These are phyloP conservation scores for Globisporangium barbulae DNA, from an alignment of 352 stramenopile genomes.

Conservation along the genomic window DNA sequence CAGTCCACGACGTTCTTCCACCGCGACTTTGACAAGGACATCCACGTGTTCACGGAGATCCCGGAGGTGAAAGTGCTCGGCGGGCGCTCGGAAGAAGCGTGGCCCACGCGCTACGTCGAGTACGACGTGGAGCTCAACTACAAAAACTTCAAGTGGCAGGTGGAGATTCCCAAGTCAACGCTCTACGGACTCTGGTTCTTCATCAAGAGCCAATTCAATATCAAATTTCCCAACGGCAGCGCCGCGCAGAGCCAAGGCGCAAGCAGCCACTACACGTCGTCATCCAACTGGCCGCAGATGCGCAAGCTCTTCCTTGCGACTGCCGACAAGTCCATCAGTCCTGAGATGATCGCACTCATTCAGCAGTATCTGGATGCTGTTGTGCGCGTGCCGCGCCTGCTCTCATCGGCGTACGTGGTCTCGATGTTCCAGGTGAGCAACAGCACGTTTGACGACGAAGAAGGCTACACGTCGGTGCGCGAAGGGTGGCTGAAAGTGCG, in stretches of 20 bases:
- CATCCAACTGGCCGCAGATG: constrained; percentile 56
- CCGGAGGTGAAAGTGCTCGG: constrained; percentile 56
- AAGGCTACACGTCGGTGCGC: constrained; percentile 70
- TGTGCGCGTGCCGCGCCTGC: constrained; percentile 55
- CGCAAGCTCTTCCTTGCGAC: constrained; percentile 80
- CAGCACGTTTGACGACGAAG: constrained; percentile 82
- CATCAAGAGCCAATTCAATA: constrained; percentile 77
- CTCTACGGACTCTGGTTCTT: constrained; percentile 85
- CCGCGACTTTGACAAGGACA: constrained; percentile 56
- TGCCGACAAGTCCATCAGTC: constrained; percentile 62
- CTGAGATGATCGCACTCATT: constrained; percentile 76
- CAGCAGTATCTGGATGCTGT: constrained; percentile 72
- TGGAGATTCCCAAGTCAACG: constrained; percentile 82
- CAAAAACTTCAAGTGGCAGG: constrained; percentile 76
- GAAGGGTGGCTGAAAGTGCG: constrained; percentile 84
- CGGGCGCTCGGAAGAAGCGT: constrained; percentile 71
- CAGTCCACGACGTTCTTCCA: constrained; percentile 49
- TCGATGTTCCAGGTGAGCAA: constrained; percentile 83
- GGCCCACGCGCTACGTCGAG: constrained; percentile 80
- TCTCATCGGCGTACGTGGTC: constrained; percentile 66
- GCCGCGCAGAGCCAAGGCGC: constrained; percentile 15
- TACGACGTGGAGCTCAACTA: constrained; percentile 82
- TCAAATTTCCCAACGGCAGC: constrained; percentile 32
- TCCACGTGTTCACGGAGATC: constrained; percentile 73
- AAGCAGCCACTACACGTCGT: constrained; percentile 12